Evolutionary conservation across 306 rosid species (phyloP).

Genomic region (Rubus parviflorus): DNA sequence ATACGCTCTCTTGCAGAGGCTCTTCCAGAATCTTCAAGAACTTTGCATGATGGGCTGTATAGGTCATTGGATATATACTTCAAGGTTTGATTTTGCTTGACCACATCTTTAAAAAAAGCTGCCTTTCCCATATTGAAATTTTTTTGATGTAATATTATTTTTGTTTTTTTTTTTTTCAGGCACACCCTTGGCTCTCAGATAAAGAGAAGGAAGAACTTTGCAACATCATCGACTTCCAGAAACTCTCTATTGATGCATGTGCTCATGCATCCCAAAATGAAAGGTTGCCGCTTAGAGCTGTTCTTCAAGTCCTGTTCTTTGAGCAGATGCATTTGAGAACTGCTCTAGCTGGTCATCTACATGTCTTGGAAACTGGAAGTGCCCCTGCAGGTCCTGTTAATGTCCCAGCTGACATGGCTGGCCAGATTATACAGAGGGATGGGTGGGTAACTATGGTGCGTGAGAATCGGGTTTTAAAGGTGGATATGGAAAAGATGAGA

Average conservation of each 20-base stretch:
- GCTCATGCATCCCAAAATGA: conserved; percentile 92
- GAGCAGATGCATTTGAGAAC: conserved; percentile 90
- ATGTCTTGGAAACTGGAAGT: conserved; percentile 62
- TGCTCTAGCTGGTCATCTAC: conserved; percentile 76
- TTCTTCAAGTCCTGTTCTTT: conserved; percentile 92
- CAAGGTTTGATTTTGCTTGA: conserved; percentile 62
- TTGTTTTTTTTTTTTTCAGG: conserved; percentile 46
- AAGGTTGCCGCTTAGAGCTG: conserved; percentile 82
- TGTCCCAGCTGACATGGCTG: conserved; percentile 31
- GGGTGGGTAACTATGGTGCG: conserved; percentile 90
- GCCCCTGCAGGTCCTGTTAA: conserved; percentile 53
- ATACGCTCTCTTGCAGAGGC: conserved; percentile 53
- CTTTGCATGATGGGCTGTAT: conserved; percentile 84
- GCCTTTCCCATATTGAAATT: background rate
- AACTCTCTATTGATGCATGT: conserved; percentile 88
- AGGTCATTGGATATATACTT: conserved; percentile 84
- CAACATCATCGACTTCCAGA: conserved; percentile 72
- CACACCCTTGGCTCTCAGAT: conserved; percentile 80
- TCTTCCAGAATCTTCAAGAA: conserved; percentile 73
- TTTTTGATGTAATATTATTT: conserved; percentile 10
- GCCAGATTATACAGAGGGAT: conserved; percentile 75
- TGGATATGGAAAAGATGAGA: conserved; percentile 83
- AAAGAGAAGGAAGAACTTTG: conserved; percentile 84
- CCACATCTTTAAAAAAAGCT: conserved; percentile 21
- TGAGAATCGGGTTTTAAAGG: conserved; percentile 78